Percentiles rank a stretch among this genome's conserved stretches.
phyloP scores from a whole-genome alignment of 23 red algal genomes.

The Agarophyton chilense region DNA sequence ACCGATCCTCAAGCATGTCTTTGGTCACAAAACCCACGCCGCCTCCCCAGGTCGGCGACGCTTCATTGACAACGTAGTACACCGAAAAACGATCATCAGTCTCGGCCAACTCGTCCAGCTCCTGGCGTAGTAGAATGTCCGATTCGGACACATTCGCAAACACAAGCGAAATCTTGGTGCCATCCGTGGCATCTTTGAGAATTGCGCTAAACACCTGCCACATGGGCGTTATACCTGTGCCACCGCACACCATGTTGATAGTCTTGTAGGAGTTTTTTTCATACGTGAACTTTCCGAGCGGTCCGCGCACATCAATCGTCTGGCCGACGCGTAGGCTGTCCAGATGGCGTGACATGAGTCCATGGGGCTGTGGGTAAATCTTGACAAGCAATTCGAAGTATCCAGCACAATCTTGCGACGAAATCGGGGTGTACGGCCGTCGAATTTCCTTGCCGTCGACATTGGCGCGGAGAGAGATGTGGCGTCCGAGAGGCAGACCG shows the following conservation, averaged over 20 bases:
- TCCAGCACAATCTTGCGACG: conserved; percentile 21
- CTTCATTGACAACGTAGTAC: conserved; percentile 89
- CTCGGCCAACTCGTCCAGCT: conserved; percentile 80
- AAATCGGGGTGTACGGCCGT: conserved; percentile 91
- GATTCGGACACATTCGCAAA: conserved; percentile 85
- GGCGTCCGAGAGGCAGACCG: conserved; percentile 80
- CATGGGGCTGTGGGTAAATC: conserved; percentile 80
- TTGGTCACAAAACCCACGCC: conserved; percentile 84
- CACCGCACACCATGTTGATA: conserved; percentile 93
- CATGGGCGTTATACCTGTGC: conserved; percentile 98
- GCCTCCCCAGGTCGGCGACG: conserved; percentile 66
- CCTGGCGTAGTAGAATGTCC: conserved; percentile 83
- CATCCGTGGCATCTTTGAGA: conserved; percentile 60
- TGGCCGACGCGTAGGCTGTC: conserved; percentile 74
- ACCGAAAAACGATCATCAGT: conserved; percentile 56
- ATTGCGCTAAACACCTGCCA: conserved; percentile 84
- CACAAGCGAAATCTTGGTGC: conserved; percentile 71
- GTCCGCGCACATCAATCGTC: conserved; percentile 75
- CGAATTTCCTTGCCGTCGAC: conserved; percentile 61
- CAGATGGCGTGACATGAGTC: conserved; percentile 78
- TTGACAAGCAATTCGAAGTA: conserved; percentile 95
- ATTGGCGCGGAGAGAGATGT: conserved; percentile 62
- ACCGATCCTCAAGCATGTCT: conserved; percentile 71
- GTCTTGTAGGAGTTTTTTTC: conserved; percentile 16
- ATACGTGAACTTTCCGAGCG: conserved; percentile 86